Evolutionary conservation across 306 rosid genomes (phyloP).

Genomic region (Trifolium repens): DNA sequence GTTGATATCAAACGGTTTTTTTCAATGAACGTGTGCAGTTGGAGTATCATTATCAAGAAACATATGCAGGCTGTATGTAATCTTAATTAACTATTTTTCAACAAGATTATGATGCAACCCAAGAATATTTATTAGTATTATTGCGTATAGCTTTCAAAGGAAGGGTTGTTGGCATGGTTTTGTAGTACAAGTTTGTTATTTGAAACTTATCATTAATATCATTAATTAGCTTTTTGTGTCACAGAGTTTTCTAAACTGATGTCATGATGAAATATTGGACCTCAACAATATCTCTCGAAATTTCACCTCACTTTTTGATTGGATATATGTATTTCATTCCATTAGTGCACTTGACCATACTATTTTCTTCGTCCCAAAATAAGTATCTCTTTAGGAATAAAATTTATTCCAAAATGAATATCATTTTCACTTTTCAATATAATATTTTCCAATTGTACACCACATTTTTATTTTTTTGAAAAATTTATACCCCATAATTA

Average conservation of each 20-base stretch:
- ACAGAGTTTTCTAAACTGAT: constrained; percentile 14
- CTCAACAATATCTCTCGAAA: neutral
- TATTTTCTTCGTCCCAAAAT: too few relatives aligned
- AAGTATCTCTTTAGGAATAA: too few relatives aligned
- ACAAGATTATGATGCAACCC: neutral
- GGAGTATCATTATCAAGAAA: neutral
- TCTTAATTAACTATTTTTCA: neutral
- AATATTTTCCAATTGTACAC: too few relatives aligned
- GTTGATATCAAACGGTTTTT: neutral
- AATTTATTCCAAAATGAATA: too few relatives aligned
- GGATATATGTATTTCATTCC: neutral
- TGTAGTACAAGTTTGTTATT: constrained; percentile 44
- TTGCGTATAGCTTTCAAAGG: neutral
- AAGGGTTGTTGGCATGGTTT: constrained; percentile 13
- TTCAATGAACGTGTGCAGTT: neutral
- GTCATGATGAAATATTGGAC: constrained; percentile 42
- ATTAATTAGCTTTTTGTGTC: constrained; percentile 23
- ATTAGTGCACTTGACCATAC: too few relatives aligned
- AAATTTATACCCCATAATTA: too few relatives aligned
- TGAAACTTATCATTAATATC: constrained; percentile 34
- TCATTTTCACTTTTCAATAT: too few relatives aligned
- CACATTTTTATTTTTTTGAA: too few relatives aligned
- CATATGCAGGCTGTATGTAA: neutral
- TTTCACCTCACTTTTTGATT: neutral
- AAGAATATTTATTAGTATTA: neutral